These are phyloP conservation scores for Casuarina cunninghamiana DNA, from an alignment of 306 rosid species.

Conservation along the genomic window DNA sequence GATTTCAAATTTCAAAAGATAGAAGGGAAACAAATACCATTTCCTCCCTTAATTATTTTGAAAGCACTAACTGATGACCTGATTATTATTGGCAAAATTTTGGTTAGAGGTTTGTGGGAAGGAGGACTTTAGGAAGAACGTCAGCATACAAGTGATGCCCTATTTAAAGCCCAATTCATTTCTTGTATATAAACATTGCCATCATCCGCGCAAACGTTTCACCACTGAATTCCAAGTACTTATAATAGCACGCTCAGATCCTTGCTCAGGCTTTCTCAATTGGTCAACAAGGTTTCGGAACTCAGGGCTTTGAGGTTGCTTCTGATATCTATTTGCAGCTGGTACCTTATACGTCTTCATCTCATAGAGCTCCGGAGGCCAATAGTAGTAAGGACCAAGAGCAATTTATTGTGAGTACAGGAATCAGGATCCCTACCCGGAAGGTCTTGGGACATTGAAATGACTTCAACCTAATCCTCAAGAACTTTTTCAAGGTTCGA, in stretches of 20 bases:
- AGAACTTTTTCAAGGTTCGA: no score
- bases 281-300: slow-evolving; percentile 50
- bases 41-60: no score
- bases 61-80: no score
- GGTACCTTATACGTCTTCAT: slow-evolving; percentile 74
- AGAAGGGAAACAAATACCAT: no score
- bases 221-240: slow-evolving; percentile 59
- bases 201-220: slow-evolving; percentile 82
- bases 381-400: slow-evolving; percentile 74
- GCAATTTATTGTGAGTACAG: slow-evolving; percentile 67
- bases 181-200: slow-evolving; percentile 11
- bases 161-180: no score
- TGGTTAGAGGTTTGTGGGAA: no score
- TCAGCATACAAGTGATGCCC: no score
- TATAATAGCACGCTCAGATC: slow-evolving; percentile 65
- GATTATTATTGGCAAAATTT: no score
- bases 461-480: no score
- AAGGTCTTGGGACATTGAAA: no score
- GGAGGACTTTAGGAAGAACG: no score
- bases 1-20: no score
- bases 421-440: slow-evolving; percentile 57
- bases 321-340: slow-evolving; percentile 54
- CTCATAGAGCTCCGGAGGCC: slow-evolving; percentile 74
- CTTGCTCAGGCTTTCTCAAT: slow-evolving; percentile 46
- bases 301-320: slow-evolving; percentile 38